Evolutionary conservation across 768 basidiomycete genomes (phyloP).

Genomic region (Trametes coccinea): DNA sequence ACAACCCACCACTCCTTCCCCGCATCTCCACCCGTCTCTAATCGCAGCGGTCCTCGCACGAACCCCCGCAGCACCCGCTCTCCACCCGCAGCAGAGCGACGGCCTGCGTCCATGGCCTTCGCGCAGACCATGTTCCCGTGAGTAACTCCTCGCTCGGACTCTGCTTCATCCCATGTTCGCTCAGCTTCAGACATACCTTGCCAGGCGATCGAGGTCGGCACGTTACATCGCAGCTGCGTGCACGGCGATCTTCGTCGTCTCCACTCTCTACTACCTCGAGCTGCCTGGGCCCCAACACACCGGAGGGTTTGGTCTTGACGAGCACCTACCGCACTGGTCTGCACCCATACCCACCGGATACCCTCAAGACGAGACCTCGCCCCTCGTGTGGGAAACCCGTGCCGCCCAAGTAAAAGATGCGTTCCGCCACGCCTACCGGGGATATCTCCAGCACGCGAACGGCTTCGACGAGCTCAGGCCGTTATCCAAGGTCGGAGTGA

Average conservation of each 20-base stretch:
- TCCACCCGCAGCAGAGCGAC: conserved; percentile 9
- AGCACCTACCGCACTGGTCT: conserved; percentile 1
- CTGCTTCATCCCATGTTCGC: conserved; percentile 1
- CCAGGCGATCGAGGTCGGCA: conserved; percentile 17
- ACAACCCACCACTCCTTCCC: not conserved
- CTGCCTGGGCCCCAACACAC: not conserved
- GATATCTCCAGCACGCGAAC: conserved; percentile 60
- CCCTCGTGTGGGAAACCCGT: conserved; percentile 49
- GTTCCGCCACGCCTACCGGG: conserved; percentile 67
- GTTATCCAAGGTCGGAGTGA: conserved; percentile 42
- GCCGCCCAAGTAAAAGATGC: conserved; percentile 60
- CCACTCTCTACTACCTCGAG: conserved; percentile 25
- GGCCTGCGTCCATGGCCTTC: not conserved
- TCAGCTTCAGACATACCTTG: not conserved
- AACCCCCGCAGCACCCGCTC: conserved; percentile 4
- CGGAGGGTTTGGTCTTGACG: not conserved
- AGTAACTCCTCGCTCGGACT: not conserved
- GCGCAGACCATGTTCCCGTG: conserved; percentile 10
- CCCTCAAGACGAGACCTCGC: conserved; percentile 18
- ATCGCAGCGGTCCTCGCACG: conserved; percentile 8
- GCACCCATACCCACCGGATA: not conserved
- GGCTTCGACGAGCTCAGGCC: conserved; percentile 67
- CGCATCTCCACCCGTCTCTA: too few relatives aligned
- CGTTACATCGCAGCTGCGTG: conserved; percentile 20
- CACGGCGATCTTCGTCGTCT: conserved; percentile 17